phyloP scores from a whole-genome alignment of 768 basidiomycete genomes.

The Podaxis rugospora region DNA sequence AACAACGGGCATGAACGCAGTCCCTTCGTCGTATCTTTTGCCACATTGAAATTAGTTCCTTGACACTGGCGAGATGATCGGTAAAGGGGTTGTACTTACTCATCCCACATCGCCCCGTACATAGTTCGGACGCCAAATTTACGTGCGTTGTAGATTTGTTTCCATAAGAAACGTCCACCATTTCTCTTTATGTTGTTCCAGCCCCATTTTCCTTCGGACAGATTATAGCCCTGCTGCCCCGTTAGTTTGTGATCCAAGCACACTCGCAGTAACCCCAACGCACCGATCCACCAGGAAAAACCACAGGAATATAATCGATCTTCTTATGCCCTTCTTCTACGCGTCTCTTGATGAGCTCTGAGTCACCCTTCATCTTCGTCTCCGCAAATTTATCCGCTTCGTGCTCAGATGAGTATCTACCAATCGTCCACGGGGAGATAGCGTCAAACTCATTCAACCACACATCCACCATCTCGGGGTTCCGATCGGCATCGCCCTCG shows the following conservation, averaged over 20 bases:
- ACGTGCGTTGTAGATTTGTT: conserved; percentile 68
- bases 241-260: conserved; percentile 6
- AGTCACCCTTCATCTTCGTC: conserved; percentile 59
- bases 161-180: conserved; percentile 77
- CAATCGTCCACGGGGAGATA: conserved; percentile 81
- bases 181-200: conserved; percentile 70
- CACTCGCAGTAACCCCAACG: conserved; percentile 26
- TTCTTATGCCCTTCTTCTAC: conserved; percentile 42
- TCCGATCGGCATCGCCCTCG: conserved; percentile 62
- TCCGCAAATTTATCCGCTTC: conserved; percentile 63
- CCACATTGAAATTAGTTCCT: conserved; percentile 8
- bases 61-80: conserved; percentile 7
- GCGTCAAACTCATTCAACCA: conserved; percentile 80
- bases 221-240: conserved; percentile 55
- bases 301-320: conserved; percentile 80
- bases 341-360: conserved; percentile 50
- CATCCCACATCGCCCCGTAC: conserved; percentile 90
- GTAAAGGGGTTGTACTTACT: conserved; percentile 35
- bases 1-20: conserved; percentile 74
- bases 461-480: conserved; percentile 60
- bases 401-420: conserved; percentile 55
- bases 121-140: conserved; percentile 57
- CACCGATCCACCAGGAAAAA: conserved; percentile 80
- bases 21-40: conserved; percentile 80
- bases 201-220: conserved; percentile 65